Percentiles rank a stretch among this genome's conserved stretches.
phyloP scores from a whole-genome alignment of 352 stramenopile species.

The Elongisporangium senticosum region DNA sequence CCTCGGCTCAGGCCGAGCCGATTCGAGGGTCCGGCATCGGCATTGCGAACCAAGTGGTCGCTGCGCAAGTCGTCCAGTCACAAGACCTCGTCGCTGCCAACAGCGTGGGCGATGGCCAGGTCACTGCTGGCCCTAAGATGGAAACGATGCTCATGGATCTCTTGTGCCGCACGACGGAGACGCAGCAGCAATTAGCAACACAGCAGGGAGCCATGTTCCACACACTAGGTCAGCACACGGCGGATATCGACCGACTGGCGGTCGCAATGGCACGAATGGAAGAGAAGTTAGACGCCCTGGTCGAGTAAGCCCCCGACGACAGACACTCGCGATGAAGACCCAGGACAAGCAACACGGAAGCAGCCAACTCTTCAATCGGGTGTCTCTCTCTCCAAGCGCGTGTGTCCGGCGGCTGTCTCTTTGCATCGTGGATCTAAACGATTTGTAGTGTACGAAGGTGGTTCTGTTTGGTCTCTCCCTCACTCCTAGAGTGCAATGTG shows the following conservation, averaged over 20 bases:
- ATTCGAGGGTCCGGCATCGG: constrained; percentile 63
- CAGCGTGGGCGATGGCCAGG: constrained; percentile 68
- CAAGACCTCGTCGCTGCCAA: constrained; percentile 81
- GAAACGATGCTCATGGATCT: constrained; percentile 89
- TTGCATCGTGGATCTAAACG: constrained; percentile 2
- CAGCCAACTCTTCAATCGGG: no score
- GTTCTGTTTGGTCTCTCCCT: constrained; percentile 3
- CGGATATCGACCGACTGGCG: constrained; percentile 85
- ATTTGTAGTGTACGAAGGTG: constrained; percentile 1
- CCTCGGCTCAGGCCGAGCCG: constrained; percentile 14
- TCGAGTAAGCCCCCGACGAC: constrained; percentile 36
- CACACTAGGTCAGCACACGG: constrained; percentile 86
- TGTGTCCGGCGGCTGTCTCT: background rate
- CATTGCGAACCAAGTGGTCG: constrained; percentile 77
- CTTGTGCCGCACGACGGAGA: constrained; percentile 83
- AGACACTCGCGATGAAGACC: background rate
- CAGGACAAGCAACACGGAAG: background rate
- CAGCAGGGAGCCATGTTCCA: constrained; percentile 89
- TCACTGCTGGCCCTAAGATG: constrained; percentile 84
- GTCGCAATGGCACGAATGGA: constrained; percentile 86
- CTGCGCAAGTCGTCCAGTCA: constrained; percentile 42
- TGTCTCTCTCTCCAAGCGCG: background rate
- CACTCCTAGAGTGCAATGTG: constrained; percentile 1
- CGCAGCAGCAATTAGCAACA: constrained; percentile 87
- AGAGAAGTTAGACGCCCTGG: constrained; percentile 82